phyloP scores from a whole-genome alignment of 345 rosid genomes.

The Gossypium herbaceum region DNA sequence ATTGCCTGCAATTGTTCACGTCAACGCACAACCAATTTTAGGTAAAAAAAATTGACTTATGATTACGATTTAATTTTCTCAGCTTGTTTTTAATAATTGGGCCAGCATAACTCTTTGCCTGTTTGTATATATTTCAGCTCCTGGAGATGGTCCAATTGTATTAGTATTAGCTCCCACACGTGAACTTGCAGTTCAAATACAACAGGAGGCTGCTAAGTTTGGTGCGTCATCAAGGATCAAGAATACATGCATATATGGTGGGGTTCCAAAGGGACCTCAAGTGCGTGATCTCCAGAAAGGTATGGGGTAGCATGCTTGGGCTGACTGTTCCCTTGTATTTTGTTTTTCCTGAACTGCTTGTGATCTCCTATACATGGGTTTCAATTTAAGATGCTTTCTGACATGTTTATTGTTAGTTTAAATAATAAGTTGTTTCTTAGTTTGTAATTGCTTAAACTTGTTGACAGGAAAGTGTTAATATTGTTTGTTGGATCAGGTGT shows the following conservation, averaged over 20 bases:
- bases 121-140: conserved; percentile 47
- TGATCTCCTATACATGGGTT: background rate
- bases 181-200: conserved; percentile 99
- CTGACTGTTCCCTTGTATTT: conserved; percentile 17
- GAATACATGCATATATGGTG: conserved; percentile 93
- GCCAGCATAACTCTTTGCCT: background rate
- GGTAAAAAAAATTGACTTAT: conserved; percentile 34
- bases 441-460: conserved; percentile 6
- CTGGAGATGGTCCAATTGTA: conserved; percentile 97
- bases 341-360: conserved; percentile 25
- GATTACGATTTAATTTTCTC: background rate
- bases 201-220: conserved; percentile 92
- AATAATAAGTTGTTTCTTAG: conserved; percentile 5
- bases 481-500: conserved; percentile 49
- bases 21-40: conserved; percentile 93
- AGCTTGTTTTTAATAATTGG: background rate
- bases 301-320: conserved; percentile 40
- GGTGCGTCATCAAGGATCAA: conserved; percentile 95
- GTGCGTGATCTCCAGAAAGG: conserved; percentile 99
- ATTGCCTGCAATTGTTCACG: conserved; percentile 96
- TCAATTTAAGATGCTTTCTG: conserved; percentile 22
- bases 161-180: conserved; percentile 98
- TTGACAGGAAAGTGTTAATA: background rate
- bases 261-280: conserved; percentile 99
- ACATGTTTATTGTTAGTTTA: conserved; percentile 10